Evolutionary conservation across 2,329 filamentous ascomycete genomes (phyloP), one percentile per base, ranked within the genome.

Genomic region (Albifimbria verrucaria): DNA sequence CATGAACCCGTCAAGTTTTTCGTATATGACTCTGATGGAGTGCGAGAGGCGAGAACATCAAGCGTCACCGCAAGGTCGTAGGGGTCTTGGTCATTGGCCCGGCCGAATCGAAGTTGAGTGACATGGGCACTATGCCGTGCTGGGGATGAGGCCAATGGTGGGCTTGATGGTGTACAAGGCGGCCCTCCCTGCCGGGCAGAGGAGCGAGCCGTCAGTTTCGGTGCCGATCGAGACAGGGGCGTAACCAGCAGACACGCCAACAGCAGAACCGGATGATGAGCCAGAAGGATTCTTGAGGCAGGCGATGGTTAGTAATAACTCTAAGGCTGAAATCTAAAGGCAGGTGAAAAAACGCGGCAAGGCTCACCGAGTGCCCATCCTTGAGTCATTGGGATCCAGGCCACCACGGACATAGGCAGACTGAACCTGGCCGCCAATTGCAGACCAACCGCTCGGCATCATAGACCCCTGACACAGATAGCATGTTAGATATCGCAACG

Each of bases 151-250:
- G 22, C 55, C 53, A 23, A 57, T 49, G 15, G 50, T 57, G 5
- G 56, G 57, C 43, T 62, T 66, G 22, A 65, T 41, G 24, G 55
- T 55, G 51, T 60, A 65, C 12, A 65, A 51, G 7, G 54, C 61
- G 10, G 60, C 54, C 11, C 60, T 48, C 6, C 52, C 48, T 7
- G 55, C 42, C 1, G 57, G 56, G 6, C 55, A 53, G 21, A 59
- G 48, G 39, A 62, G 52, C 10, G 59, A 67, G 4, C 63, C 63
- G 11, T 59, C 57, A 18, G 66, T 65, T 54, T 68, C 63, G 21
- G 60, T 62, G 11, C 57, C 65, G n/a, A 67, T 59, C 11, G 60
- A 55, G 24, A 68, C 36, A n/a, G 65, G 66, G 18, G 53, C 52
- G 46, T 62, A 63, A 1, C 65, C 62, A 12, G 60, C 62, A 1